Evolutionary conservation across 78 protist species (phyloP).

Genomic region (Cavenderia fasciculata): DNA sequence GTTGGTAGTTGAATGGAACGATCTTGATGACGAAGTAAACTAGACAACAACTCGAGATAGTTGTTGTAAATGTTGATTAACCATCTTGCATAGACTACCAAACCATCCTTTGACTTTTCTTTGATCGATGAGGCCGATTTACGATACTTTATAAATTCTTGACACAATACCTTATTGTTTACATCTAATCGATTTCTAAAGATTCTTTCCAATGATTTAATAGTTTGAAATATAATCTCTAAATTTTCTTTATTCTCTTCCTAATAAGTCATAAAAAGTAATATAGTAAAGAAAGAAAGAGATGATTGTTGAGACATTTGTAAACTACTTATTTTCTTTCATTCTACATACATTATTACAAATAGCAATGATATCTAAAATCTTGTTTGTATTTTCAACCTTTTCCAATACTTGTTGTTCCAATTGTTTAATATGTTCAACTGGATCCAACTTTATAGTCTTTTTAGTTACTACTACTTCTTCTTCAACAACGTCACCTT

Average conservation of each 20-base stretch:
- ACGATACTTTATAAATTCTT: background rate
- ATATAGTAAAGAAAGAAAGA: background rate
- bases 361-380: constrained; percentile 37
- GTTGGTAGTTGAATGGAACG: constrained; percentile 66
- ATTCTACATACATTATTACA: constrained; percentile 34
- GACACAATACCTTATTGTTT: background rate
- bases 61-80: constrained; percentile 12
- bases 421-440: constrained; percentile 17
- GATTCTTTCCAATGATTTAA: constrained; percentile 61
- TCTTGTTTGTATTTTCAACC: constrained; percentile 36
- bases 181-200: constrained; percentile 33
- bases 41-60: constrained; percentile 14
- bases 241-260: constrained; percentile 34
- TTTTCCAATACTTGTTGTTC: constrained; percentile 26
- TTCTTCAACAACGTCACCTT: background rate
- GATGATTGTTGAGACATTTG: background rate
- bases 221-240: constrained; percentile 55
- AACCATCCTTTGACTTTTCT: background rate
- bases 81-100: constrained; percentile 26
- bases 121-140: background rate
- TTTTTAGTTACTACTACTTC: background rate
- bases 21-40: constrained; percentile 34
- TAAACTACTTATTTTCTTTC: background rate
- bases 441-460: constrained; percentile 10
- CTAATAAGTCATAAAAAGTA: background rate